Evolutionary conservation across 257 asterid genomes (phyloP), one percentile per base, ranked within the genome.

Genomic region (Solanum phureja): DNA sequence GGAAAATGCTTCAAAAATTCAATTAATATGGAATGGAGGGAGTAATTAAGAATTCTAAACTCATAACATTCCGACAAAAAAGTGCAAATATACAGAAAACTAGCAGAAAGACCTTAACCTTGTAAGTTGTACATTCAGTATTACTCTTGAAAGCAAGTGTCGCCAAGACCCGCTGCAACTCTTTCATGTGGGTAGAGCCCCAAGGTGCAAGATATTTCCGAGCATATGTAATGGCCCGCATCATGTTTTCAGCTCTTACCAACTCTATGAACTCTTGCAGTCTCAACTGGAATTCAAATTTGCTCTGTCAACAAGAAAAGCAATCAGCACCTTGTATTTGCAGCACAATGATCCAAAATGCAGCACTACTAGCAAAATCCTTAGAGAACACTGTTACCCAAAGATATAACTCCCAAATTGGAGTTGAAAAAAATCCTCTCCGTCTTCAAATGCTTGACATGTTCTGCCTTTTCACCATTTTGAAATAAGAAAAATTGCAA

Each of bases 141-240:
- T 87, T 94, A 92, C 98, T 95, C 91, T 89, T 93, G 92, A 98
- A 96, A 89, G 98, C 99, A 84, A 96, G 95, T 87, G 98, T 94
- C 62, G 98, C 99, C 94, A 94, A 87, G 62, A 94, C 99, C 27
- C 94, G 94, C 93, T 98, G 99, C 91, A 98, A 88, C 90, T 98
- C 99, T 92, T 96, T 98, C 98, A 98, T 89, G 88, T 98, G 97
- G 79, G 95, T 90, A 88, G 94, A 94, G 77, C 97, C 99, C 99
- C 99, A 98, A 34, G 98, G 95, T 46, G 99, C 94, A 83, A 98
- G 93, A 91, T 96, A 90, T 93, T 93, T 98, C 73, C 96, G 95
- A 79, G 99, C 96, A 94, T 98, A 98, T 31, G 93, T 52, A 89
- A 98, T 92, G 72, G 99, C 99, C 86, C 88, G 94, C 95, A 93